phyloP scores from a whole-genome alignment of 2,329 filamentous ascomycete genomes.

The Fusarium sp. region DNA sequence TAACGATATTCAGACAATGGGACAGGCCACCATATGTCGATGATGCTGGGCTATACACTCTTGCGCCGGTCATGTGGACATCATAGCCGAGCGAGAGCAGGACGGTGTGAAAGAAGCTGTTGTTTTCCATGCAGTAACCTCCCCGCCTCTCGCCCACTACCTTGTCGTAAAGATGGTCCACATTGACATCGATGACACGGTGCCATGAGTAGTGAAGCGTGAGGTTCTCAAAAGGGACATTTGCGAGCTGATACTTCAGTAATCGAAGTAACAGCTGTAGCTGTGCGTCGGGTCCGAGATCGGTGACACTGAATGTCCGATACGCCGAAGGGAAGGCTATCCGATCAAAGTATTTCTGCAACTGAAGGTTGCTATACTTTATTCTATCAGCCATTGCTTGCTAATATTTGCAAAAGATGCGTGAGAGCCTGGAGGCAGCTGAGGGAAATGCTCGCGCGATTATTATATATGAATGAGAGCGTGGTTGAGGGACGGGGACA shows the following conservation, averaged over 20 bases:
- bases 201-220: slow-evolving; percentile 35
- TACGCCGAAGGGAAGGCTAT: slow-evolving; percentile 7
- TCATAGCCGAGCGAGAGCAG: slow-evolving; percentile 18
- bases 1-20: slow-evolving; percentile 28
- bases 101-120: slow-evolving; percentile 25
- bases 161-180: slow-evolving; percentile 24
- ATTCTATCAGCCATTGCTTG: slow-evolving; percentile 21
- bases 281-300: slow-evolving; percentile 2
- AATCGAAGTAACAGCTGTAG: slow-evolving; percentile 5
- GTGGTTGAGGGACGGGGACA: too few species aligned
- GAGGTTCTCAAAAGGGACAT: slow-evolving; percentile 30
- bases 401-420: too few species aligned
- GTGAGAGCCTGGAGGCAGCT: too few species aligned
- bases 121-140: slow-evolving; percentile 37
- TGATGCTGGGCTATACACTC: slow-evolving; percentile 9
- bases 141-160: slow-evolving; percentile 28
- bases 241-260: slow-evolving; percentile 4
- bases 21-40: slow-evolving; percentile 2
- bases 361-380: slow-evolving; percentile 7
- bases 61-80: slow-evolving; percentile 19
- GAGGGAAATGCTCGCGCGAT: too few species aligned
- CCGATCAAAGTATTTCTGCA: slow-evolving; percentile 20
- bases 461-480: neutral
- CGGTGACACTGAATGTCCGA: neutral
- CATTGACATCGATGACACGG: slow-evolving; percentile 7